Evolutionary conservation across 805 yeast species (phyloP).

Genomic region (Torulaspora franciscae): DNA sequence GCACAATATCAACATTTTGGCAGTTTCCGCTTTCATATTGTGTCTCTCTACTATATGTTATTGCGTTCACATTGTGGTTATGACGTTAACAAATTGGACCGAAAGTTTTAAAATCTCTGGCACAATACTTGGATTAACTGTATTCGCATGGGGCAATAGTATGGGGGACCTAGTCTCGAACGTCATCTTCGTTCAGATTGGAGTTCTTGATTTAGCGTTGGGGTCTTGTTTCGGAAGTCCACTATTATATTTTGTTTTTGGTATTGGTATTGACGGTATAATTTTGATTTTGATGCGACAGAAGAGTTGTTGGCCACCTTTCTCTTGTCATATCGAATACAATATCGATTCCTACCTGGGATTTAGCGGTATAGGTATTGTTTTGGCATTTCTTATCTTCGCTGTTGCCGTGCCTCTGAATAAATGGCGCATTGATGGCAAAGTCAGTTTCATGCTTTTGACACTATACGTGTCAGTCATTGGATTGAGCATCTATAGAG

Average conservation of each 20-base stretch:
- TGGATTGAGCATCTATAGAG: constrained; percentile 21
- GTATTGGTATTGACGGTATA: constrained; percentile 74
- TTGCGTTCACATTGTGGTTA: constrained; percentile 44
- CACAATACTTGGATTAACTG: constrained; percentile 77
- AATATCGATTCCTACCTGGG: constrained; percentile 38
- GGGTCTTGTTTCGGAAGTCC: constrained; percentile 97
- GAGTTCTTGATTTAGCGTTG: constrained; percentile 85
- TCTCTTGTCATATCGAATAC: constrained; percentile 31
- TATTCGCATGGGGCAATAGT: constrained; percentile 90
- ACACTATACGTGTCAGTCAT: constrained; percentile 20
- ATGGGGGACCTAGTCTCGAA: constrained; percentile 86
- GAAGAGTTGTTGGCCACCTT: constrained; percentile 7
- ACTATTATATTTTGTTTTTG: constrained; percentile 66
- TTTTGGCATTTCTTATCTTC: constrained; percentile 39
- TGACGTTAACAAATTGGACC: constrained; percentile 56
- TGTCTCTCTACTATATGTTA: constrained; percentile 64
- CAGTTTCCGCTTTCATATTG: constrained; percentile 58
- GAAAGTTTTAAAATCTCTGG: constrained; percentile 59
- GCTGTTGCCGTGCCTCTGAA: constrained; percentile 42
- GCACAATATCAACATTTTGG: constrained; percentile 10
- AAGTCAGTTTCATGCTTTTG: constrained; percentile 37
- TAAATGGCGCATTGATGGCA: constrained; percentile 42
- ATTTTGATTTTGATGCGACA: constrained; percentile 32
- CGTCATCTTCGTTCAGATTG: constrained; percentile 70
- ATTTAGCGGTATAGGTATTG: constrained; percentile 39